Conservation (phyloP, 768 basidiomycete genomes). For the Cystoderma amianthinum region DNA sequence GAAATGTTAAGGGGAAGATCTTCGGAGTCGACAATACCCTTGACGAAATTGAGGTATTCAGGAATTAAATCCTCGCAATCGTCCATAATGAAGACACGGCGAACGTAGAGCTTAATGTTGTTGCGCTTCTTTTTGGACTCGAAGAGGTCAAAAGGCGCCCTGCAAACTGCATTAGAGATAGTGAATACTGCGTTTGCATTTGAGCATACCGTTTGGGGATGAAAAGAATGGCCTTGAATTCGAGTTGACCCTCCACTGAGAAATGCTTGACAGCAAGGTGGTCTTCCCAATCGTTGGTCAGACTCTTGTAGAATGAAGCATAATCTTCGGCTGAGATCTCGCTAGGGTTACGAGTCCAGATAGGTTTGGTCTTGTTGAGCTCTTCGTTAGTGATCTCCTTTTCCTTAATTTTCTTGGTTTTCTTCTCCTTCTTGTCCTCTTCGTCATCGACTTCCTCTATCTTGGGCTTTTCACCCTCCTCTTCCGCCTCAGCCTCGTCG, state of each 20-base stretch:
- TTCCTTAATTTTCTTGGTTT: slow-evolving; percentile 93
- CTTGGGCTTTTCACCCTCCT: slow-evolving; percentile 70
- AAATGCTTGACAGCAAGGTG: slow-evolving; percentile 99
- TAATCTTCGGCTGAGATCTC: slow-evolving; percentile 96
- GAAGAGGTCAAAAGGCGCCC: slow-evolving; percentile 98
- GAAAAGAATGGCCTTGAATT: slow-evolving; percentile 99
- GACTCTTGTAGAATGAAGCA: slow-evolving; percentile 95
- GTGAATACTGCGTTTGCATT: not conserved
- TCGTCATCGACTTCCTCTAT: slow-evolving; percentile 83
- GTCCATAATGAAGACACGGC: slow-evolving; percentile 99
- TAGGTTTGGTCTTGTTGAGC: slow-evolving; percentile 99
- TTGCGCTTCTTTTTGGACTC: slow-evolving; percentile 99
- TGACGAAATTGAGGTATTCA: slow-evolving; percentile 99
- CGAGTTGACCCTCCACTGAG: slow-evolving; percentile 99
- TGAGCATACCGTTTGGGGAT: slow-evolving; percentile 83
- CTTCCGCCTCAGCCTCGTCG: slow-evolving; percentile 69
- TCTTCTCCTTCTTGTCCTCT: slow-evolving; percentile 84
- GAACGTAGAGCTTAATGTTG: slow-evolving; percentile 99
- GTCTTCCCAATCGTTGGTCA: slow-evolving; percentile 99
- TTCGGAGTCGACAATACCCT: slow-evolving; percentile 99
- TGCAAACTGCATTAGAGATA: slow-evolving; percentile 18
- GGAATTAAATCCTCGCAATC: slow-evolving; percentile 99
- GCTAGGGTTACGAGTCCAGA: slow-evolving; percentile 97
- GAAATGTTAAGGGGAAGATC: slow-evolving; percentile 99
- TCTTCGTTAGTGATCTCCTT: slow-evolving; percentile 86